Conservation (phyloP, 495 filamentous ascomycete genomes). For the Penicillium salamii region DNA sequence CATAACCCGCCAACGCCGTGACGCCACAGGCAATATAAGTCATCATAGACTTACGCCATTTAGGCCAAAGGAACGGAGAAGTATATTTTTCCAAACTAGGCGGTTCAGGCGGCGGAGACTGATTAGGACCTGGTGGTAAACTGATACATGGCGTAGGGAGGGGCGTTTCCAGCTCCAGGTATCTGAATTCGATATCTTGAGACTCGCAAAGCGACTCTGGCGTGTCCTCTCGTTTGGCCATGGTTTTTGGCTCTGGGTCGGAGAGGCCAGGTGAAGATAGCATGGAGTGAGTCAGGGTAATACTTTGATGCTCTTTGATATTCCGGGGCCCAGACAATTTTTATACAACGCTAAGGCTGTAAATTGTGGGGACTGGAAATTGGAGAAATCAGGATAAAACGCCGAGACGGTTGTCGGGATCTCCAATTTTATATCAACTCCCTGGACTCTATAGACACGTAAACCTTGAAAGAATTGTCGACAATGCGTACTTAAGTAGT, state of each 20-base stretch:
- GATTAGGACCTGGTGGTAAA: constrained; percentile 25
- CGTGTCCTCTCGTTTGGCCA: constrained; percentile 16
- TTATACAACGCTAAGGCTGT: not conserved
- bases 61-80: constrained; percentile 74
- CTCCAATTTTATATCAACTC: too few relatives aligned
- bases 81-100: constrained; percentile 67
- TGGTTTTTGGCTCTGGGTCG: constrained; percentile 1
- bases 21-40: constrained; percentile 73
- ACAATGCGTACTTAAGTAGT: too few relatives aligned
- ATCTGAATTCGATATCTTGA: constrained; percentile 59
- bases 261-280: not conserved
- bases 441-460: too few relatives aligned
- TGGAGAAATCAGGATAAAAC: not conserved
- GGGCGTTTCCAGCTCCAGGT: constrained; percentile 69
- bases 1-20: constrained; percentile 76
- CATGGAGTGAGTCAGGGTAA: not conserved
- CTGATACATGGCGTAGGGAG: constrained; percentile 56
- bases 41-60: constrained; percentile 64
- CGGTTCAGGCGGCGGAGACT: constrained; percentile 45
- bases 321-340: not conserved
- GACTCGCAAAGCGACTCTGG: constrained; percentile 18
- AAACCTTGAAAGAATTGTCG: too few relatives aligned
- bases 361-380: not conserved
- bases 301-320: not conserved
- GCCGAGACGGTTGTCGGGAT: not conserved